Base-by-base conservation (phyloP, 2,329 filamentous ascomycete species). In the Talaromyces rugulosus region DNA sequence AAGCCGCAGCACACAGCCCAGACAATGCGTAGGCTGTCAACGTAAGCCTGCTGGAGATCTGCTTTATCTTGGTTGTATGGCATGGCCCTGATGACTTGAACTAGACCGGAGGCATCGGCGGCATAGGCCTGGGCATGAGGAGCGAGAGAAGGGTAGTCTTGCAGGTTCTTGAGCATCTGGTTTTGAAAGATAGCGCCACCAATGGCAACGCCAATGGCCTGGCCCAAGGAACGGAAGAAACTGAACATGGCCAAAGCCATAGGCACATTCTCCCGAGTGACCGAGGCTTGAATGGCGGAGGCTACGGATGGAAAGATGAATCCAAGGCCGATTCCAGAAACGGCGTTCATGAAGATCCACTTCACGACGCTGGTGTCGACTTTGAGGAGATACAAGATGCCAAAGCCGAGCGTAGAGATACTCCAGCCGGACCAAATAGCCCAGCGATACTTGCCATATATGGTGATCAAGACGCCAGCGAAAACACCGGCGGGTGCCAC, bases 101-200 rank as follows among this genome's bases (percentile, higher is more conserved):
- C 84, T 12, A 89, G 76, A 0, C 81, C 82, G 0, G 85, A 84
- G 0, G 86, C 84, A 69, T 89, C 84, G 59, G 80, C 78, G 11
- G 83, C 82, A 69, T 85, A 85, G 55, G 78, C 76, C 2, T 65
- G 70, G 0, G 83, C 83, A 61, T 78, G 72, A 6, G 73, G 72
- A 0, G 81, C 82, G 57, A 86, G 79, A 27, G 75, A 72, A 0
- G 82, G 77, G 53, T 81, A 81, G 1, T 72, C 76, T 14, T 56
- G 47, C 14, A 62, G 28, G 33, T 62, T 62, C 14, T 47, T 23
- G 11, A 58, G 54, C 57, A 65, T 61, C 34, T 56, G 80, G 66
- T 90, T 91, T 72, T 91, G 87, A 75, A 91, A 90, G 59, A 89
- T 82, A 34, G 88, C 86, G 3, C 88, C 87, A 1, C 86, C 85